These are phyloP conservation scores for Leccinum ochraceum DNA, from an alignment of 768 basidiomycete genomes.

Conservation along the genomic window DNA sequence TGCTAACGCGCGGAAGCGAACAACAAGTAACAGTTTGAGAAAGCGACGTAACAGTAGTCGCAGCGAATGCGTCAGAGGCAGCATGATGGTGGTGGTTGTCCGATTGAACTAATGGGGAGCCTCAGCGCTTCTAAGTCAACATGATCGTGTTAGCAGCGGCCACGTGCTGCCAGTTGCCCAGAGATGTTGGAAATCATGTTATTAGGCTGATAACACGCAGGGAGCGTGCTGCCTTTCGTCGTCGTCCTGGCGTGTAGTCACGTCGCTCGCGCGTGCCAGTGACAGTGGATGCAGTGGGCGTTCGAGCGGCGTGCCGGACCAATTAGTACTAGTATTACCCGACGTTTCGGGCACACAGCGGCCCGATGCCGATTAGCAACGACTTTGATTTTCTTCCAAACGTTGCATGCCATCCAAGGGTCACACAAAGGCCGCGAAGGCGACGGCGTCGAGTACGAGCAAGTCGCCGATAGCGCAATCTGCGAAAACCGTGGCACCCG, in stretches of 20 bases:
- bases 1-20: slow-evolving; percentile 1
- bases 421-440: not conserved
- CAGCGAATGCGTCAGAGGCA: not conserved
- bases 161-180: not conserved
- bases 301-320: too few species aligned
- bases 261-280: too few species aligned
- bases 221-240: too few species aligned
- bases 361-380: not conserved
- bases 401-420: slow-evolving; percentile 7
- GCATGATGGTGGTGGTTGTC: not conserved
- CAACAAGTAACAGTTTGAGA: slow-evolving; percentile 6
- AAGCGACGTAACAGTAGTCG: not conserved
- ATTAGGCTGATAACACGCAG: not conserved
- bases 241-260: too few species aligned
- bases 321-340: too few species aligned
- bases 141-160: not conserved
- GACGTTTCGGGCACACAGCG: not conserved
- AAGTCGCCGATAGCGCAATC: slow-evolving; percentile 4
- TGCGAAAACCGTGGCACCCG: not conserved
- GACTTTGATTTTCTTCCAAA: not conserved
- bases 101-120: not conserved
- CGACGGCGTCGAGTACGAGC: not conserved
- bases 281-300: too few species aligned
- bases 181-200: not conserved
- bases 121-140: not conserved